phyloP scores from a whole-genome alignment of 371 early-diverging fungal genomes.

The Saksenaea vasiformis region DNA sequence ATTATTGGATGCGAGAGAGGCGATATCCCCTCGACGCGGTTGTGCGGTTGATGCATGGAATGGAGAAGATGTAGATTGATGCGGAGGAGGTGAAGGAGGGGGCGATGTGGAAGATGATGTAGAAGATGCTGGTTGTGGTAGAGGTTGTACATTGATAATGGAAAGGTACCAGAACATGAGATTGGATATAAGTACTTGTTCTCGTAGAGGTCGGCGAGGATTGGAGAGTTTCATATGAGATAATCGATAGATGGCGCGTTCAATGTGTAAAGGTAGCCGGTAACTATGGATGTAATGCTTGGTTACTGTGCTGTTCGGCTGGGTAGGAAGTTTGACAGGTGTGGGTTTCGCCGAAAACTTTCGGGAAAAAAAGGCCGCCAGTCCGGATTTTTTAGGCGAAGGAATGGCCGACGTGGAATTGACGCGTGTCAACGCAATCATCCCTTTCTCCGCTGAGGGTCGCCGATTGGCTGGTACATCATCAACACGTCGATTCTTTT shows the following conservation, averaged over 20 bases:
- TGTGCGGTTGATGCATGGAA: constrained; percentile 1
- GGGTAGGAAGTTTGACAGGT: neutral
- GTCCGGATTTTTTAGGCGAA: constrained; percentile 13
- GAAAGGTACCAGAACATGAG: constrained; percentile 89
- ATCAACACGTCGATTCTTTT: constrained; percentile 14
- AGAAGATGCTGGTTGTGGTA: constrained; percentile 81
- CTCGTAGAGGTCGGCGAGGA: constrained; percentile 73
- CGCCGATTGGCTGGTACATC: constrained; percentile 9
- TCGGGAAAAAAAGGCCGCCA: constrained; percentile 31
- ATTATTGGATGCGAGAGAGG: neutral
- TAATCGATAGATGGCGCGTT: constrained; percentile 36
- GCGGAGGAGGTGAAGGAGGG: constrained; percentile 37
- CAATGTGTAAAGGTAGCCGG: constrained; percentile 72
- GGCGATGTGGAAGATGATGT: constrained; percentile 91
- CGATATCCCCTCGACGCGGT: neutral
- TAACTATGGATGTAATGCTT: constrained; percentile 31
- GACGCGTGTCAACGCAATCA: constrained; percentile 6
- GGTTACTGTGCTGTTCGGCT: constrained; percentile 5
- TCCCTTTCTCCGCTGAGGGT: neutral
- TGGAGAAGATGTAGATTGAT: constrained; percentile 31
- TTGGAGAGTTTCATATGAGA: constrained; percentile 66
- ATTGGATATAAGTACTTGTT: constrained; percentile 86
- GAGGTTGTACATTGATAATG: constrained; percentile 61
- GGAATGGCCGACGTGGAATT: neutral
- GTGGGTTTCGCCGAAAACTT: constrained; percentile 2